Evolutionary conservation across 73 alveolate genomes (phyloP).

Genomic region (Blepharisma stoltei): DNA sequence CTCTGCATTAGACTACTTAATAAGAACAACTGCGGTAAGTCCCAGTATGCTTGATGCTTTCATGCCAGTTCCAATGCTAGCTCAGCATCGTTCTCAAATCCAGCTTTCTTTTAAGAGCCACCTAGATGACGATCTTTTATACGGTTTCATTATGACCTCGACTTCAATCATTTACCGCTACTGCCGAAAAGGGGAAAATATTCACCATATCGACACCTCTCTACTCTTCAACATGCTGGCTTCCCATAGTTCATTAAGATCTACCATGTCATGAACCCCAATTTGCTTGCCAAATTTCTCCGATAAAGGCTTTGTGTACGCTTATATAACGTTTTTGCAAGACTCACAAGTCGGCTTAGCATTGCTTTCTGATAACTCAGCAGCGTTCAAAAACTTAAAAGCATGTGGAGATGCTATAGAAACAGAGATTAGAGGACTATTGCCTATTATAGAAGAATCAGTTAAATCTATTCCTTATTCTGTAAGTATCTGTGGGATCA

Average conservation of each 20-base stretch:
- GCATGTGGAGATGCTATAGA: conserved; percentile 14
- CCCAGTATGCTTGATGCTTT: not conserved
- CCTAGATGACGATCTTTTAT: conserved; percentile 17
- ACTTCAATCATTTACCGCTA: not conserved
- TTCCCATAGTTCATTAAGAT: not conserved
- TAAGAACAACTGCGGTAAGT: conserved; percentile 9
- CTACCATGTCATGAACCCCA: conserved; percentile 14
- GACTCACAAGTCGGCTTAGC: not conserved
- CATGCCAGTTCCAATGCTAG: conserved; percentile 8
- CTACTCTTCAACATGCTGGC: conserved; percentile 13
- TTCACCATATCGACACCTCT: not conserved
- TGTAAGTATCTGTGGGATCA: conserved; percentile 13
- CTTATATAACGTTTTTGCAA: conserved; percentile 8
- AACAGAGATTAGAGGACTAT: not conserved
- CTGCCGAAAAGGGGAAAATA: not conserved
- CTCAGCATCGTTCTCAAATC: not conserved
- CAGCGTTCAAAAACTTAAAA: not conserved
- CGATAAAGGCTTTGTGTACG: conserved; percentile 24
- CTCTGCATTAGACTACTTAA: conserved; percentile 7
- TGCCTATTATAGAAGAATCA: not conserved
- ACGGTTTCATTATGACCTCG: conserved; percentile 9
- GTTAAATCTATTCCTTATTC: conserved; percentile 16
- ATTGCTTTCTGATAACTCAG: not conserved
- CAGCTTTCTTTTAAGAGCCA: not conserved
- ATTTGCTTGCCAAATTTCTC: conserved; percentile 14